Conservation (phyloP, 768 basidiomycete species). For the Naganishia vishniacii region DNA sequence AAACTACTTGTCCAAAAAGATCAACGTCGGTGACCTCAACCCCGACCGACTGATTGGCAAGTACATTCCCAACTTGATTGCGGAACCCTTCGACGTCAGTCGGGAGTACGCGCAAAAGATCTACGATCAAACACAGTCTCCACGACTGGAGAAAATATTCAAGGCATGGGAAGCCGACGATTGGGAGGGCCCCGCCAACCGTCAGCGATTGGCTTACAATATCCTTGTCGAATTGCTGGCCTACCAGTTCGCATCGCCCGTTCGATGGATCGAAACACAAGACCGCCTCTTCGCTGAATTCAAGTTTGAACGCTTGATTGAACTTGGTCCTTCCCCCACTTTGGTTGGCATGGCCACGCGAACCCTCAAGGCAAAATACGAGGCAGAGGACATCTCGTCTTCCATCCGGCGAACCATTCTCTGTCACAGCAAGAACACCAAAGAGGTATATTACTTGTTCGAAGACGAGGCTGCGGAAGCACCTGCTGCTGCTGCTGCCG, state of each 20-base stretch:
- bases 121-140: constrained; percentile 93
- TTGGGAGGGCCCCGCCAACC: constrained; percentile 74
- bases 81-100: constrained; percentile 49
- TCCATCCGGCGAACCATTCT: constrained; percentile 72
- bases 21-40: constrained; percentile 81
- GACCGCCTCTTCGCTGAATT: constrained; percentile 82
- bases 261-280: constrained; percentile 99
- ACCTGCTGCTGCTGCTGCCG: constrained; percentile 37
- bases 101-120: constrained; percentile 84
- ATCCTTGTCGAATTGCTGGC: constrained; percentile 95
- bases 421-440: constrained; percentile 89
- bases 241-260: constrained; percentile 85
- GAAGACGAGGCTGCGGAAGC: constrained; percentile 69
- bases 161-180: constrained; percentile 85
- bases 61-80: constrained; percentile 93
- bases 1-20: constrained; percentile 96
- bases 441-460: constrained; percentile 96
- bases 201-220: constrained; percentile 88
- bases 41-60: constrained; percentile 90
- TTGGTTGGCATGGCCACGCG: constrained; percentile 61
- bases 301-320: constrained; percentile 86
- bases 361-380: constrained; percentile 65
- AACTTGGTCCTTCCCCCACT: constrained; percentile 92
- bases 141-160: constrained; percentile 89
- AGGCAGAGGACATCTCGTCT: constrained; percentile 76